Base-by-base conservation (phyloP, 2,329 filamentous ascomycete species). In the Diaporthe eres region DNA sequence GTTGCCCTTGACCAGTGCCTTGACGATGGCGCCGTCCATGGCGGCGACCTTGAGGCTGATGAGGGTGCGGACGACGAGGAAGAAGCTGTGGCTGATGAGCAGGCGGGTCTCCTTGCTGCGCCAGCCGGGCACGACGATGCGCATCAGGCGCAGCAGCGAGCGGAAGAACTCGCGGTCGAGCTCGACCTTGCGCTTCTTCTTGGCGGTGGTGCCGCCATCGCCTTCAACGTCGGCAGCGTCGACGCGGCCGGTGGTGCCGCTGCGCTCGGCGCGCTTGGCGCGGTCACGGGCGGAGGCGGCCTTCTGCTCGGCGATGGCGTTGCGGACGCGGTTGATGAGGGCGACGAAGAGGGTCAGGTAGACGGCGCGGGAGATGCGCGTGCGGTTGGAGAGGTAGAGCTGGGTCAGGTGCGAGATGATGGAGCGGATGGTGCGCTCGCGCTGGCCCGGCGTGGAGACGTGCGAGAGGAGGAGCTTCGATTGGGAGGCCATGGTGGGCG, bases 1-100 rank as follows among this genome's bases (percentile, higher is more conserved):
- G 79, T 93, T 97, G 2, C 97, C 97, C 84, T 95, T 93, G 61
- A 99, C 96, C 74, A 99, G 87, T 78, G 92, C 96, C 85, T 97
- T 98, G 76, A 99, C 97, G 76, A 99, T 91, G 77, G 93, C 92
- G 61, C 97, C 97, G 85, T 99, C 97, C 88, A 99, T 92, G 84
- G 98, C 96, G 2, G 97, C 97, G 31, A 99, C 97, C 84, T 98
- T 98, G 80, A 99, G 84, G 85, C 96, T 98, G 80, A 99, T 95
- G 81, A 99, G 86, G 1, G 97, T 98, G 80, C 97, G 88, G 76
- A 98, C 84, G 28, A 99, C 94, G 79, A 99, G 86, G 83, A 99
- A 99, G 80, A 98, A 92, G 82, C 94, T 98, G 83, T 99, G 97
- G 85, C 95, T 97, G 80, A 96, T 89, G 75, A 99, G 87, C 80